Evolutionary conservation across 495 filamentous ascomycete species (phyloP), one percentile per base, ranked within the genome.

Genomic region (Neurospora sp.): DNA sequence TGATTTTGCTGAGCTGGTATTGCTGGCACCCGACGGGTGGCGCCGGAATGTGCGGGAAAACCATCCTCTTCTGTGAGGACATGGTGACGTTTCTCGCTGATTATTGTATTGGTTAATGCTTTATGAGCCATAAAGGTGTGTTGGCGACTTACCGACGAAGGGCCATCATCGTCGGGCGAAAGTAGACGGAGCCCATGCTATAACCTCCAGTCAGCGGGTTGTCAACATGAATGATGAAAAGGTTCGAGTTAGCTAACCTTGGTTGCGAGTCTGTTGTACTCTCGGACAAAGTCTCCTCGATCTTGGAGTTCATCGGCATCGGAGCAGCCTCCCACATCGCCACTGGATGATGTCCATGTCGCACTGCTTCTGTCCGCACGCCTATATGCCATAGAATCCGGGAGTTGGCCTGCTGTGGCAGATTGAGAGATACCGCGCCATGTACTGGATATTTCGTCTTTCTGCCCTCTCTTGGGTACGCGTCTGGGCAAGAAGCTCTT

Each of bases 231-330:
- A 31, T 12, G 27, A 8, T 10, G 10, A n/a, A 0, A 48, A 48
- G 3, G 10, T 20, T 11, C 69, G 39, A 38, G 20, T 40, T 27
- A 10, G 70, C 35, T 18, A 54, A 87, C 86, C 81, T 84, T 86
- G 48, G 79, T 81, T 5, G 88, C 88, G 10, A 90, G 80, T 23
- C 82, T 78, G 75, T 90, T 90, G 73, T 89, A 90, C 76, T 88
- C 84, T 8, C 81, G 62, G 7, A 87, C 75, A 73, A 87, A 88
- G 31, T 79, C 76, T 11, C 76, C 72, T 44, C 83, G 82, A 41
- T 83, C 78, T 27, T 85, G 81, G 27, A 82, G 75, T 41, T 84
- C 83, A 59, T 86, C 84, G 7, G 77, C 73, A 35, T 86, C 85
- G 3, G 77, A 78, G 4, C 79, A 42, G 4, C 78, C 72, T 8